phyloP scores from a whole-genome alignment of 345 rosid species.

The Salix brachista region DNA sequence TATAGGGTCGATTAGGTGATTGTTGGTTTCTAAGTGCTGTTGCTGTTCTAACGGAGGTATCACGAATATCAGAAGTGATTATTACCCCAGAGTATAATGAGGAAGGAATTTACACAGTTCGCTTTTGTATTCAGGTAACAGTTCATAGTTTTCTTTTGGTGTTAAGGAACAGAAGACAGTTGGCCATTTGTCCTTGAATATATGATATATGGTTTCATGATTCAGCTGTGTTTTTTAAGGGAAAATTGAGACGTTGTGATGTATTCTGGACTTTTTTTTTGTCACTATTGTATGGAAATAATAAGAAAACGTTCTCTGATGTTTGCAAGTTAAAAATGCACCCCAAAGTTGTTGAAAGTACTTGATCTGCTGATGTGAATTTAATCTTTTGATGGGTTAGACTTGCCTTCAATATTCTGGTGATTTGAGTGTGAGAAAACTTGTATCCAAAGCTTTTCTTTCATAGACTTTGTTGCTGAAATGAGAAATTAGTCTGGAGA shows the following conservation, averaged over 20 bases:
- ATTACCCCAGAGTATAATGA: slow-evolving; percentile 95
- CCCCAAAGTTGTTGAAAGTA: not conserved
- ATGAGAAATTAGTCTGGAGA: not conserved
- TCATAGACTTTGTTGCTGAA: not conserved
- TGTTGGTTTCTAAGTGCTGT: slow-evolving; percentile 99
- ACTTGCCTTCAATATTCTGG: not conserved
- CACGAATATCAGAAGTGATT: slow-evolving; percentile 90
- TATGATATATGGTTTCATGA: not conserved
- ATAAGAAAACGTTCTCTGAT: not conserved
- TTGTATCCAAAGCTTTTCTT: not conserved
- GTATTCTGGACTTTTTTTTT: not conserved
- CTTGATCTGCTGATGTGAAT: not conserved
- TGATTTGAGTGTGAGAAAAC: not conserved
- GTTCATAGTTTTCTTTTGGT: slow-evolving; percentile 6
- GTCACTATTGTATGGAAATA: not conserved
- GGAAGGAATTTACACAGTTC: slow-evolving; percentile 98
- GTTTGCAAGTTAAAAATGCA: not conserved
- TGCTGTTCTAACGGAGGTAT: slow-evolving; percentile 92
- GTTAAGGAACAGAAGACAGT: not conserved
- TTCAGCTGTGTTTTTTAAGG: not conserved
- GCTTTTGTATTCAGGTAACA: slow-evolving; percentile 97
- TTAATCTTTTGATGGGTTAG: not conserved
- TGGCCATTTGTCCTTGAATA: not conserved
- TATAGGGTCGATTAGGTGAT: slow-evolving; percentile 94
- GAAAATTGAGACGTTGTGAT: not conserved